Conservation (phyloP, 2,329 filamentous ascomycete species). For the Metarhizium robertsii region DNA sequence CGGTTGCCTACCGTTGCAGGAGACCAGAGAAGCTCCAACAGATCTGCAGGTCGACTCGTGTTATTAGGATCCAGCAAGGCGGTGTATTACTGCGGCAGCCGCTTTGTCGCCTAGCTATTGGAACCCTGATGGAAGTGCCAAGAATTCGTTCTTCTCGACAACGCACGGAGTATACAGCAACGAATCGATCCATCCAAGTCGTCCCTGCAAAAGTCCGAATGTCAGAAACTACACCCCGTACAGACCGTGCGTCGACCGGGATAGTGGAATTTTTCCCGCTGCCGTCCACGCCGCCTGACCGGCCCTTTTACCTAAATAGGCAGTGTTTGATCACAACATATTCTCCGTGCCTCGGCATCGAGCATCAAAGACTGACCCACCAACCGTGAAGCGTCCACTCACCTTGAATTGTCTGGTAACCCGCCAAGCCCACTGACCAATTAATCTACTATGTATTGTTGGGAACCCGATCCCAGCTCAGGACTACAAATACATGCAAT, state of each 20-base stretch:
- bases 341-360: constrained; percentile 5
- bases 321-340: background rate
- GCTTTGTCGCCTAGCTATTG: background rate
- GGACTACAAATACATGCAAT: background rate
- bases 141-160: background rate
- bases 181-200: background rate
- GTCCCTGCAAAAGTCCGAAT: background rate
- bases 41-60: background rate
- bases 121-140: background rate
- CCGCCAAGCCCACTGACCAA: background rate
- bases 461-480: background rate
- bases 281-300: background rate
- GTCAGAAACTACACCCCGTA: background rate
- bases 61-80: background rate
- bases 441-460: background rate
- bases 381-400: background rate
- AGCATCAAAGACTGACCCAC: background rate
- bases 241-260: background rate
- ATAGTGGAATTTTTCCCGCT: background rate
- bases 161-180: background rate
- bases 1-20: background rate
- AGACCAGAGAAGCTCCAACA: background rate
- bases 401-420: background rate
- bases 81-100: background rate
- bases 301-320: background rate